A percentile compares a stretch with the other conserved stretches of the same genome.
Conservation (phyloP, 208 protist species). For the Leishmania amazonensis region DNA sequence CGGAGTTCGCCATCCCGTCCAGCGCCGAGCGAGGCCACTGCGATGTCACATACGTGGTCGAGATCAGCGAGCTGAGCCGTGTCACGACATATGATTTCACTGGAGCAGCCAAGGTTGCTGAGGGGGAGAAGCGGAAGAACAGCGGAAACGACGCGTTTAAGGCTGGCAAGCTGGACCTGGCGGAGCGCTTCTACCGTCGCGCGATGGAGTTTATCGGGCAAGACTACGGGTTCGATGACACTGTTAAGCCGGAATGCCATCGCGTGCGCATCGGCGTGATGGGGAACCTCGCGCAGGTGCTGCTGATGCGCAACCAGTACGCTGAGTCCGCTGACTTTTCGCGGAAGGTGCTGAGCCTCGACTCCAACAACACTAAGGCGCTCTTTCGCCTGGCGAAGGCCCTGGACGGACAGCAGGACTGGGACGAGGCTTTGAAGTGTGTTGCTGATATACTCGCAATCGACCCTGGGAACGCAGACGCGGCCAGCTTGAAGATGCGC, state of each 20-base stretch:
- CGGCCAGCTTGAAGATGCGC: constrained; percentile 41
- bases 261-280: constrained; percentile 53
- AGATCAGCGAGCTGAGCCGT: constrained; percentile 56
- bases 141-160: constrained; percentile 86
- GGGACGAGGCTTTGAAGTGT: constrained; percentile 59
- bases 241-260: constrained; percentile 56
- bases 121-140: constrained; percentile 71
- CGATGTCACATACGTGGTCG: constrained; percentile 72
- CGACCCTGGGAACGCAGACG: constrained; percentile 72
- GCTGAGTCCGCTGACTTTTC: constrained; percentile 53
- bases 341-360: constrained; percentile 66
- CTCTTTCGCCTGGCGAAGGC: constrained; percentile 82
- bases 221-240: constrained; percentile 65
- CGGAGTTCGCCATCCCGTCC: constrained; percentile 63
- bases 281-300: constrained; percentile 84
- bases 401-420: constrained; percentile 63
- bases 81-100: constrained; percentile 74
- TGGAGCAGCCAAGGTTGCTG: constrained; percentile 58
- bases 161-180: constrained; percentile 51
- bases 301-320: constrained; percentile 55
- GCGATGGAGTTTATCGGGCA: constrained; percentile 86
- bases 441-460: constrained; percentile 50
- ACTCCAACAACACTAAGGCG: constrained; percentile 68
- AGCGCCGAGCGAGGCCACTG: constrained; percentile 23
- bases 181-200: constrained; percentile 84